Evolutionary conservation across 768 basidiomycete genomes (phyloP).

Genomic region (Astraeus odoratus): DNA sequence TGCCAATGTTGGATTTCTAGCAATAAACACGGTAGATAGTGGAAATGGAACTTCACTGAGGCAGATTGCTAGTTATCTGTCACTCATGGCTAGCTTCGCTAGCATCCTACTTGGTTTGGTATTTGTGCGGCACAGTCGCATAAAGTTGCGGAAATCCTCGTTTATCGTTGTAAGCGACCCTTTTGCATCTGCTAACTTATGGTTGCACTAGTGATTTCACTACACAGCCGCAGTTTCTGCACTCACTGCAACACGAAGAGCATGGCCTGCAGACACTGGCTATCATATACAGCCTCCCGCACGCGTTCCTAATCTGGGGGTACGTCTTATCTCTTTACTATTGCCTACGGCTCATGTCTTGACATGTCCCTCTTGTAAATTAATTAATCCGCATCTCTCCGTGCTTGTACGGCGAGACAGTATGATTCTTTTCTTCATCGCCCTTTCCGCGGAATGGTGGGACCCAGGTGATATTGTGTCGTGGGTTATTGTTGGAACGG

Average conservation of each 20-base stretch:
- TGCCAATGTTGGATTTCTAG: constrained; percentile 55
- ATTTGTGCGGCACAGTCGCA: constrained; percentile 38
- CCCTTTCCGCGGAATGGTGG: constrained; percentile 22
- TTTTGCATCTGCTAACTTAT: too few species aligned
- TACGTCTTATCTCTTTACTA: constrained; percentile 24
- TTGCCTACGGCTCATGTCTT: background rate
- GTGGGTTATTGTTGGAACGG: constrained; percentile 24
- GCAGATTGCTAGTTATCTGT: constrained; percentile 39
- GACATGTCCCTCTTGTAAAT: background rate
- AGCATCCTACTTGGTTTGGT: constrained; percentile 38
- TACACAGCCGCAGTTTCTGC: constrained; percentile 10
- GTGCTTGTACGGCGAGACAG: constrained; percentile 10
- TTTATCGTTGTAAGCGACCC: constrained; percentile 29
- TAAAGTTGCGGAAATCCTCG: constrained; percentile 23
- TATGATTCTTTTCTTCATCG: constrained; percentile 23
- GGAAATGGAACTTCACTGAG: constrained; percentile 15
- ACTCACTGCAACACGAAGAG: constrained; percentile 14
- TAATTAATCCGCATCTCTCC: background rate
- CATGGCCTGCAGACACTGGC: constrained; percentile 46
- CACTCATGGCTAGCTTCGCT: constrained; percentile 35
- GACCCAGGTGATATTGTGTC: constrained; percentile 1
- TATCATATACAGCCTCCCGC: constrained; percentile 49
- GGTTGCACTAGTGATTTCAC: background rate
- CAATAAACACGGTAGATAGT: constrained; percentile 38
- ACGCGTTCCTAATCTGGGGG: constrained; percentile 55